phyloP scores from a whole-genome alignment of 345 rosid genomes.

The Rhodamnia rubescens region DNA sequence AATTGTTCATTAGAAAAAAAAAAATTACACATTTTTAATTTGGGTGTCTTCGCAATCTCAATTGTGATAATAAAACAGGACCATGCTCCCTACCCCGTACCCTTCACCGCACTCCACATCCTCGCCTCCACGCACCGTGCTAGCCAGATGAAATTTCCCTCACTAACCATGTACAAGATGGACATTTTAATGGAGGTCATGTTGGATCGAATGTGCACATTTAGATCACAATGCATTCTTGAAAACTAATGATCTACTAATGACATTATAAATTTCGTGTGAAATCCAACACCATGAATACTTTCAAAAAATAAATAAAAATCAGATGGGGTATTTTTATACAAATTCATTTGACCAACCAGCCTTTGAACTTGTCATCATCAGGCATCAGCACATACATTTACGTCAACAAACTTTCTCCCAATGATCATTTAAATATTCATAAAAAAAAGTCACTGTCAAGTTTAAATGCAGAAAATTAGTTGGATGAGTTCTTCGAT shows the following conservation, averaged over 20 bases:
- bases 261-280: background rate
- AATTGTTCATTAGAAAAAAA: fast-evolving
- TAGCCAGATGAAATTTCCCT: background rate
- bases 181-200: background rate
- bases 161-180: background rate
- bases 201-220: background rate
- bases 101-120: background rate
- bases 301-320: background rate
- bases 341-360: background rate
- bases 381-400: background rate
- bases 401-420: background rate
- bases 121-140: background rate
- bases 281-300: background rate
- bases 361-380: background rate
- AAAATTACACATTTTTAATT: background rate
- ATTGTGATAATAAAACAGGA: background rate
- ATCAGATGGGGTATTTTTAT: background rate
- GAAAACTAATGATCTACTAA: background rate
- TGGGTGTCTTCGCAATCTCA: background rate
- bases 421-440: background rate
- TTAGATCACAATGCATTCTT: background rate
- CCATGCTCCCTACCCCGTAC: background rate
- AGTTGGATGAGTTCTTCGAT: background rate
- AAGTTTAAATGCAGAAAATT: background rate
- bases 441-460: background rate